phyloP scores from a whole-genome alignment of 2,329 filamentous ascomycete species.

The Celoporthe dispersa region DNA sequence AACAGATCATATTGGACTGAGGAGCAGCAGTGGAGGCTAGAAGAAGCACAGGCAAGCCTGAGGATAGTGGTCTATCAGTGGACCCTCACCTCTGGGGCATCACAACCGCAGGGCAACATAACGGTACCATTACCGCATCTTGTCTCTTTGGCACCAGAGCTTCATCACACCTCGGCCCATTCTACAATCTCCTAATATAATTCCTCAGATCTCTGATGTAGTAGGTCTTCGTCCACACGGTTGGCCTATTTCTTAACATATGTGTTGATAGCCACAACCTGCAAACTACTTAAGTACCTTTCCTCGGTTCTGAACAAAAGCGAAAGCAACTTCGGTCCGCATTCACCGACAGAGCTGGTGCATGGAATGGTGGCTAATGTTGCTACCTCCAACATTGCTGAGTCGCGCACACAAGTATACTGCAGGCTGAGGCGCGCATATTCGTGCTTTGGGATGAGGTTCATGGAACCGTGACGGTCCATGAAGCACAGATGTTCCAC shows the following conservation, averaged over 20 bases:
- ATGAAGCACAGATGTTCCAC: neutral
- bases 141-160: neutral
- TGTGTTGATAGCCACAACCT: neutral
- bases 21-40: neutral
- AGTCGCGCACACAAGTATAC: neutral
- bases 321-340: neutral
- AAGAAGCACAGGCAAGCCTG: neutral
- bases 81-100: neutral
- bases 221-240: neutral
- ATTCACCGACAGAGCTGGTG: neutral
- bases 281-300: neutral
- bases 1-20: neutral
- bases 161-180: neutral
- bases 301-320: neutral
- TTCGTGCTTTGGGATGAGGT: neutral
- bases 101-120: neutral
- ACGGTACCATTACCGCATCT: neutral
- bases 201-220: neutral
- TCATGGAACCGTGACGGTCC: neutral
- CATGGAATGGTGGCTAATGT: neutral
- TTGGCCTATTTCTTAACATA: neutral
- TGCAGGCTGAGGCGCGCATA: neutral
- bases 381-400: neutral
- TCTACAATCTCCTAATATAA: neutral
- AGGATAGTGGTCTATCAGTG: neutral